A percentile compares a stretch with the other conserved stretches of the same genome.
Conservation (phyloP, 2,329 filamentous ascomycete species). For the Talaromyces sp. region DNA sequence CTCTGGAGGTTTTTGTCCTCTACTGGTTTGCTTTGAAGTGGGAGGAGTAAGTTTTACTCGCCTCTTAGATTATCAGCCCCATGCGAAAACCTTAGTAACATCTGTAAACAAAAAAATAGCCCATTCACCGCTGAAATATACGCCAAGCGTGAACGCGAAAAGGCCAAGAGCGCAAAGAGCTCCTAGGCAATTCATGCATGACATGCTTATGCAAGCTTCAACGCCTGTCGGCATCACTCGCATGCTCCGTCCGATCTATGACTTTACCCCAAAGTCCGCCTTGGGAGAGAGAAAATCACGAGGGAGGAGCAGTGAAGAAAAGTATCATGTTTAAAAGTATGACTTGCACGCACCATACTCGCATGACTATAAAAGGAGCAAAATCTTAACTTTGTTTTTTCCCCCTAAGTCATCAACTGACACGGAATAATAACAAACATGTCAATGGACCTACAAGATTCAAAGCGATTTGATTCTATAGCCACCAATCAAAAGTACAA, state of each 20-base stretch:
- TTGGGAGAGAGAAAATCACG: neutral
- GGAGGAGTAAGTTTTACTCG: constrained; percentile 60
- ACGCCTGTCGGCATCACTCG: neutral
- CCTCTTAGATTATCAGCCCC: neutral
- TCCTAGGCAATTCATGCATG: constrained; percentile 18
- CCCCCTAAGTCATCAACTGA: neutral
- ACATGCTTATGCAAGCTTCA: neutral
- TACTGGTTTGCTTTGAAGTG: constrained; percentile 77
- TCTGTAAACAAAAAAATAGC: constrained; percentile 23
- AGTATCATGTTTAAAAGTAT: neutral
- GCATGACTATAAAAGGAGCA: neutral
- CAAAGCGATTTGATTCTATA: neutral
- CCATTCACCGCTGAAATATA: constrained; percentile 94
- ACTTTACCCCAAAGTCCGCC: neutral
- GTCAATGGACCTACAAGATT: neutral
- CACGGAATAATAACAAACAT: neutral
- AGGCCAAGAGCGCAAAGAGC: constrained; percentile 33
- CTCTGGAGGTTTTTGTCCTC: constrained; percentile 65
- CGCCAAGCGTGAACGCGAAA: constrained; percentile 57
- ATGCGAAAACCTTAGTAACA: neutral
- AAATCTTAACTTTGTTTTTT: neutral
- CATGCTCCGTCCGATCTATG: neutral
- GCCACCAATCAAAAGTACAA: neutral
- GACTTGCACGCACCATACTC: neutral
- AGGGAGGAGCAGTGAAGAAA: neutral